Percentiles rank a stretch among this genome's conserved stretches.
phyloP scores from a whole-genome alignment of 768 basidiomycete species.

The Crucibulum laeve region DNA sequence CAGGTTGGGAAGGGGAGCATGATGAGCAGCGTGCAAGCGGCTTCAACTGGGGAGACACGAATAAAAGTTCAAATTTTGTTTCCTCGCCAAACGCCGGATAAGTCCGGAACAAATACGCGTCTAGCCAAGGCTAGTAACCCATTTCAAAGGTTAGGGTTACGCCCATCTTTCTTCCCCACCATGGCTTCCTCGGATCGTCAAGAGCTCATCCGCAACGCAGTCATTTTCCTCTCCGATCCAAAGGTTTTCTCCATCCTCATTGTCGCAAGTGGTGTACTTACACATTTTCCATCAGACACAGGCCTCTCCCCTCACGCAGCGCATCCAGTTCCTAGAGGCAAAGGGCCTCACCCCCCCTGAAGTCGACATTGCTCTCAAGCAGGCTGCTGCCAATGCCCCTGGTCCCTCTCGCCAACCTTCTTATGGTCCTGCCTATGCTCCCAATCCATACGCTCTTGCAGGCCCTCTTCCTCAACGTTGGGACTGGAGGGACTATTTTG shows the following conservation, averaged over 20 bases:
- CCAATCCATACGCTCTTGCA: conserved; percentile 28
- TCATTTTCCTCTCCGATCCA: conserved; percentile 81
- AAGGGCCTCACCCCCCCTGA: conserved; percentile 84
- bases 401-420: conserved; percentile 14
- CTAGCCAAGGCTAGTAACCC: not conserved
- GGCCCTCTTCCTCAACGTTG: conserved; percentile 47
- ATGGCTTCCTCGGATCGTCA: conserved; percentile 57
- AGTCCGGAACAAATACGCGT: conserved; percentile 16
- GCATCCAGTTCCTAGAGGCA: conserved; percentile 91
- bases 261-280: not conserved
- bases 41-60: conserved; percentile 10
- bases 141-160: conserved; percentile 12
- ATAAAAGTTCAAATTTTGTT: conserved; percentile 20
- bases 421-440: conserved; percentile 42
- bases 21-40: conserved; percentile 16
- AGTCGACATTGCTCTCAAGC: conserved; percentile 80
- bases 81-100: conserved; percentile 13
- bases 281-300: conserved; percentile 47
- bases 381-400: conserved; percentile 36
- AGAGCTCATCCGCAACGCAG: conserved; percentile 77
- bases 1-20: conserved; percentile 53
- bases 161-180: conserved; percentile 6
- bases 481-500: conserved; percentile 99
- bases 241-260: conserved; percentile 40
- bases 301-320: conserved; percentile 74